phyloP scores from a whole-genome alignment of 2,329 filamentous ascomycete species.

The Aspergillus melleus region DNA sequence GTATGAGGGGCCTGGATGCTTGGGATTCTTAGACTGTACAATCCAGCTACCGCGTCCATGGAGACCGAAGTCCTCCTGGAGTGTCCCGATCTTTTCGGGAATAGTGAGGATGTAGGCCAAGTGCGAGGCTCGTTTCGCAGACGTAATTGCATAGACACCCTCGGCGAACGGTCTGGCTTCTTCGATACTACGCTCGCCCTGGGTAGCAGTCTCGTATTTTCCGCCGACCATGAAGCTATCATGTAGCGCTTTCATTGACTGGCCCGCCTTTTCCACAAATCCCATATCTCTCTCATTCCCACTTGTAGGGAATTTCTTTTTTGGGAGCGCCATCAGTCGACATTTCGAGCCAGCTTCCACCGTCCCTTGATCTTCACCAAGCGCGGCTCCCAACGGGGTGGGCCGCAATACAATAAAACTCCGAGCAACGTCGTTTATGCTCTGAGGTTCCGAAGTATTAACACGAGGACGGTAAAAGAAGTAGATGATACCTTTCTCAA shows the following conservation, averaged over 20 bases:
- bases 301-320: slow-evolving; percentile 75
- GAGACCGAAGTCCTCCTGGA: slow-evolving; percentile 75
- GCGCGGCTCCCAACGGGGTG: slow-evolving; percentile 66
- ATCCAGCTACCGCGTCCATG: slow-evolving; percentile 73
- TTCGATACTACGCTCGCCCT: slow-evolving; percentile 66
- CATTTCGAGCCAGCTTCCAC: slow-evolving; percentile 60
- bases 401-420: slow-evolving; percentile 79
- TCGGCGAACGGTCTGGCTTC: slow-evolving; percentile 76
- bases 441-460: slow-evolving; percentile 66
- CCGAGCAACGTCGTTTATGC: slow-evolving; percentile 71
- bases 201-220: slow-evolving; percentile 75
- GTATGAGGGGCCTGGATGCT: slow-evolving; percentile 64
- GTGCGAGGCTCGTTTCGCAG: slow-evolving; percentile 70
- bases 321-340: slow-evolving; percentile 75
- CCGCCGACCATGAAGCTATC: slow-evolving; percentile 66
- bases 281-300: slow-evolving; percentile 71
- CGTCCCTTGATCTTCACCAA: slow-evolving; percentile 55
- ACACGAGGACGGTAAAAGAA: slow-evolving; percentile 85
- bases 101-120: slow-evolving; percentile 78
- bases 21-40: slow-evolving; percentile 77
- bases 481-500: slow-evolving; percentile 88
- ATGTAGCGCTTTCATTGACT: slow-evolving; percentile 68
- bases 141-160: slow-evolving; percentile 80
- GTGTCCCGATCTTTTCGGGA: slow-evolving; percentile 65
- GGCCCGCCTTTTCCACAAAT: slow-evolving; percentile 75